Percentiles rank a stretch among this genome's conserved stretches.
These are phyloP conservation scores for Aristolochia californica DNA, from an alignment of 164 flowering plant species.

Conservation along the genomic window DNA sequence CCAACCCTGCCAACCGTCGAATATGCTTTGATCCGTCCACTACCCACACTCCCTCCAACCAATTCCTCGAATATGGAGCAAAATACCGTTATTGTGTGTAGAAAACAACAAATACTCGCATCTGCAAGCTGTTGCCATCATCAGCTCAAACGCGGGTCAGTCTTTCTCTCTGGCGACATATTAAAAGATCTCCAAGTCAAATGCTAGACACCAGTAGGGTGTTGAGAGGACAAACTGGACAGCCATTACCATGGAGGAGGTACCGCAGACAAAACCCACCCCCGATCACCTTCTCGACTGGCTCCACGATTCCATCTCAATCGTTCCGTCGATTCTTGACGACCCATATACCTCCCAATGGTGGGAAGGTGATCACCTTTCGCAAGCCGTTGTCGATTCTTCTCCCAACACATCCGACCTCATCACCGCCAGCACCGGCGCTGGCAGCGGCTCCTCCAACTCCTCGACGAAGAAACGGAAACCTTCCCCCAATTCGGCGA, in stretches of 20 bases:
- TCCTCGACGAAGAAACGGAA: conserved; percentile 37
- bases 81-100: too few species aligned
- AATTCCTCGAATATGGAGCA: too few species aligned
- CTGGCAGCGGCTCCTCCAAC: not conserved
- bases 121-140: too few species aligned
- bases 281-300: not conserved
- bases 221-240: too few species aligned
- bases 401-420: conserved; percentile 3
- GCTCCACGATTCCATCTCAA: conserved; percentile 1
- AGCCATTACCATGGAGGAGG: not conserved
- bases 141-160: too few species aligned
- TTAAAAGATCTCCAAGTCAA: too few species aligned
- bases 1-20: too few species aligned
- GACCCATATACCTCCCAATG: conserved; percentile 40
- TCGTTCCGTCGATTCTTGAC: conserved; percentile 33
- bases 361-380: conserved; percentile 34
- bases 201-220: too few species aligned
- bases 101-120: too few species aligned
- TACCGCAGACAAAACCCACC: not conserved
- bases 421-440: not conserved
- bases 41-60: too few species aligned
- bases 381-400: conserved; percentile 9
- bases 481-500: conserved; percentile 10
- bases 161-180: too few species aligned
- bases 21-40: too few species aligned